Conservation (phyloP, 192 early-diverging fungal genomes). For the Kappamyces sp. region DNA sequence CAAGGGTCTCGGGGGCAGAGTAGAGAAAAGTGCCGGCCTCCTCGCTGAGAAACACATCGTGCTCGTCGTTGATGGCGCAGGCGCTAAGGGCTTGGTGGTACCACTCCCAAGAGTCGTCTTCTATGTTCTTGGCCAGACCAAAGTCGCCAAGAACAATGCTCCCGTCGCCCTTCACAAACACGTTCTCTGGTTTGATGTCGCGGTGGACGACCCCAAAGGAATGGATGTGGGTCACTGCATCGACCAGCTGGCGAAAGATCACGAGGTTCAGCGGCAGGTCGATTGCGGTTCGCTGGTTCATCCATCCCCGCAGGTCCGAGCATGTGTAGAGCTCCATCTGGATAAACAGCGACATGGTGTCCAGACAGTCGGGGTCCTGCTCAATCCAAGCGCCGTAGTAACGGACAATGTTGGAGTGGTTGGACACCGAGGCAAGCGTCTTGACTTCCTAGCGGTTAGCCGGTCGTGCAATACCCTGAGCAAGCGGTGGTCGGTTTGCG, state of each 20-base stretch:
- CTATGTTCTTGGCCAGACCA: slow-evolving; percentile 38
- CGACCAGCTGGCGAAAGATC: slow-evolving; percentile 54
- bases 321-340: slow-evolving; percentile 17
- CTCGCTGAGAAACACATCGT: slow-evolving; percentile 20
- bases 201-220: slow-evolving; percentile 77
- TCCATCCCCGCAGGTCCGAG: slow-evolving; percentile 15
- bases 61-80: neutral
- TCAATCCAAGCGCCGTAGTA: slow-evolving; percentile 47
- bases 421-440: slow-evolving; percentile 37
- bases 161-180: slow-evolving; percentile 33
- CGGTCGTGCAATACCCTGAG: slow-evolving; percentile 8
- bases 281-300: slow-evolving; percentile 7
- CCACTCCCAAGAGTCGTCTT: neutral
- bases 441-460: slow-evolving; percentile 29
- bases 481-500: slow-evolving; percentile 26
- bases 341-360: slow-evolving; percentile 16
- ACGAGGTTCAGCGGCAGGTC: neutral
- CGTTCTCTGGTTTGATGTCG: slow-evolving; percentile 94
- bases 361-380: slow-evolving; percentile 4
- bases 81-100: slow-evolving; percentile 1
- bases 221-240: slow-evolving; percentile 74
- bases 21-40: slow-evolving; percentile 79
- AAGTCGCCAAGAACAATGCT: slow-evolving; percentile 40
- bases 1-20: slow-evolving; percentile 54
- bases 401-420: slow-evolving; percentile 41